These are phyloP conservation scores for Thuidium tamariscinum DNA, from an alignment of 225 moss, liverwort and hornwort species.

Conservation along the genomic window DNA sequence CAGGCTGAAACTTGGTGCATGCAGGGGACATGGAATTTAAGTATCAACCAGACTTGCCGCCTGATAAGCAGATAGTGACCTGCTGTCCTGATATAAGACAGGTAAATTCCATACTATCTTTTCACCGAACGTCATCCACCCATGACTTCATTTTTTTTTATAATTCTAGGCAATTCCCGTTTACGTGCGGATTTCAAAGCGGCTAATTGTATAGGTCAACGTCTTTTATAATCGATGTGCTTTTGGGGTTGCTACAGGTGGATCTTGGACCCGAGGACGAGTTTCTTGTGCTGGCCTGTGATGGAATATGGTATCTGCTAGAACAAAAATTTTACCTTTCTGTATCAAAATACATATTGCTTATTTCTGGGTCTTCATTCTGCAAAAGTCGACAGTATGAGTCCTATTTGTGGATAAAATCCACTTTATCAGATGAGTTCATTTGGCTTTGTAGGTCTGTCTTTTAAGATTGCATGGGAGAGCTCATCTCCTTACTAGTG, in stretches of 20 bases:
- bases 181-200: not conserved
- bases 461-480: not conserved
- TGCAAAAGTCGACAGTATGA: not conserved
- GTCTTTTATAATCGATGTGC: not conserved
- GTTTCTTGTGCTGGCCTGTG: conserved; percentile 49
- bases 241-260: conserved; percentile 12
- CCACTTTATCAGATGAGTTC: not conserved
- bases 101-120: conserved; percentile 7
- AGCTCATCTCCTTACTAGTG: not conserved
- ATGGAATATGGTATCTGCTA: conserved; percentile 39
- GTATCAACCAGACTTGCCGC: conserved; percentile 19
- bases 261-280: conserved; percentile 41
- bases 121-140: not conserved
- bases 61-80: conserved; percentile 48
- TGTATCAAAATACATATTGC: not conserved
- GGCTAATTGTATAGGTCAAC: not conserved
- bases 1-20: not conserved
- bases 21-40: conserved; percentile 55
- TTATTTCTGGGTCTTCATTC: not conserved
- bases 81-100: conserved; percentile 37
- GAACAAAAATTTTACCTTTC: not conserved
- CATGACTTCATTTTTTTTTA: not conserved
- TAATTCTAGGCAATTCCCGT: not conserved
- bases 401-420: not conserved
- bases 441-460: not conserved